Percentiles rank a stretch among this genome's conserved stretches.
phyloP scores from a whole-genome alignment of 331 rosid species.

The Telfairia occidentalis region DNA sequence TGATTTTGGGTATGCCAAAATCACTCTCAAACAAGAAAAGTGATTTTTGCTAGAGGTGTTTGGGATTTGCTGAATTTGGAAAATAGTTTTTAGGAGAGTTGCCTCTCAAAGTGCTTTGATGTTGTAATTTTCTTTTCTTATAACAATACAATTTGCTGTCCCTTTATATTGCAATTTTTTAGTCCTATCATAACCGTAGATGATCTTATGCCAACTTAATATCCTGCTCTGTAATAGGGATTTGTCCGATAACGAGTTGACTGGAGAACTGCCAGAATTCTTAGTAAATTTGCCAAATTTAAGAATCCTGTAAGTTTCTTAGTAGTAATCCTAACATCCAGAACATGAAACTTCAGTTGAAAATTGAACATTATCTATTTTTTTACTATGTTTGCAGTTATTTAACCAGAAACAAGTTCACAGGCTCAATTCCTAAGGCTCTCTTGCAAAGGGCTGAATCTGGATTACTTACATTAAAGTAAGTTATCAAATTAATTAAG shows the following conservation, averaged over 20 bases:
- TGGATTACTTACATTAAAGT: constrained; percentile 12
- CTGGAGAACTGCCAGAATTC: constrained; percentile 26
- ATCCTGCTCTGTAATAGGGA: constrained; percentile 19
- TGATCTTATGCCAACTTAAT: background rate
- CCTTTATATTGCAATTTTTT: background rate
- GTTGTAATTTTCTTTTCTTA: background rate
- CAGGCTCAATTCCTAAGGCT: constrained; percentile 16
- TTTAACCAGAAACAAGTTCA: constrained; percentile 21
- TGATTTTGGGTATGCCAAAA: no score
- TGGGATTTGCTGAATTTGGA: background rate
- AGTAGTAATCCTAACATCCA: background rate
- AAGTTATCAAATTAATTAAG: background rate
- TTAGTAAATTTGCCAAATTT: constrained; percentile 25
- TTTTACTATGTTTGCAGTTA: constrained; percentile 10
- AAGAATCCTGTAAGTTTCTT: constrained; percentile 23
- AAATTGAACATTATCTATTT: background rate
- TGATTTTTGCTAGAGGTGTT: background rate
- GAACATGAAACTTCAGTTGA: background rate
- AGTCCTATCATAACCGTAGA: background rate
- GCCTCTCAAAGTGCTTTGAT: background rate
- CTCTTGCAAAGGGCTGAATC: constrained; percentile 14
- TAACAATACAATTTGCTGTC: background rate
- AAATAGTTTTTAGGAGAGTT: background rate
- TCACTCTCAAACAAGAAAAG: no score
- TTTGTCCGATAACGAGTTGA: constrained; percentile 26